phyloP scores from a whole-genome alignment of 1,139 yeast species.

The Debaryomycetaceae sp. region DNA sequence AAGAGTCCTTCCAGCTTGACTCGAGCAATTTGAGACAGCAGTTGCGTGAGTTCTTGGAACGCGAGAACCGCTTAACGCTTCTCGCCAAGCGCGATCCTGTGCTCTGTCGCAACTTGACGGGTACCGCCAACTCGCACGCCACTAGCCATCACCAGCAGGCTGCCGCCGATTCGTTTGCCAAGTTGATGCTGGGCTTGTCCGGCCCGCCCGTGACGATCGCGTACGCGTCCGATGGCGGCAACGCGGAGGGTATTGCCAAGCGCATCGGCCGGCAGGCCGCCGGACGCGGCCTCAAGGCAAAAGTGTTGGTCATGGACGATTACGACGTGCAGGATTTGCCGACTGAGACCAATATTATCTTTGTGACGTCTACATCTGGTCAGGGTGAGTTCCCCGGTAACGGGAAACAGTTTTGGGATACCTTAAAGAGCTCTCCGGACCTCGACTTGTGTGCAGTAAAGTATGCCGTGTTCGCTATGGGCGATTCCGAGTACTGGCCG shows the following conservation, averaged over 20 bases:
- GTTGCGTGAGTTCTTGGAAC: constrained; percentile 69
- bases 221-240: constrained; percentile 94
- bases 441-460: constrained; percentile 62
- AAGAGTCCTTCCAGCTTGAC: constrained; percentile 63
- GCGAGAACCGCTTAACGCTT: constrained; percentile 78
- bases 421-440: constrained; percentile 57
- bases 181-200: constrained; percentile 72
- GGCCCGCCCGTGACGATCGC: constrained; percentile 91
- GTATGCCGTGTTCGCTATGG: constrained; percentile 78
- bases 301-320: constrained; percentile 78
- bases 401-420: constrained; percentile 88
- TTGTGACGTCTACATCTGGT: constrained; percentile 86
- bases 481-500: constrained; percentile 96
- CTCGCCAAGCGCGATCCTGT: constrained; percentile 63
- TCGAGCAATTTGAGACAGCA: constrained; percentile 74
- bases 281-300: constrained; percentile 76
- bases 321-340: constrained; percentile 70
- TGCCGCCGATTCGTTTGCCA: constrained; percentile 70
- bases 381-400: constrained; percentile 98
- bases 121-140: constrained; percentile 48
- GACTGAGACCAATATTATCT: constrained; percentile 70
- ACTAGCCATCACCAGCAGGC: constrained; percentile 50
- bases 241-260: constrained; percentile 76
- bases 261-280: constrained; percentile 75
- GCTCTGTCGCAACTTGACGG: constrained; percentile 63